A percentile compares a stretch with the other conserved stretches of the same genome.
Conservation (phyloP, 2,329 filamentous ascomycete species). For the Cercospora zeina region DNA sequence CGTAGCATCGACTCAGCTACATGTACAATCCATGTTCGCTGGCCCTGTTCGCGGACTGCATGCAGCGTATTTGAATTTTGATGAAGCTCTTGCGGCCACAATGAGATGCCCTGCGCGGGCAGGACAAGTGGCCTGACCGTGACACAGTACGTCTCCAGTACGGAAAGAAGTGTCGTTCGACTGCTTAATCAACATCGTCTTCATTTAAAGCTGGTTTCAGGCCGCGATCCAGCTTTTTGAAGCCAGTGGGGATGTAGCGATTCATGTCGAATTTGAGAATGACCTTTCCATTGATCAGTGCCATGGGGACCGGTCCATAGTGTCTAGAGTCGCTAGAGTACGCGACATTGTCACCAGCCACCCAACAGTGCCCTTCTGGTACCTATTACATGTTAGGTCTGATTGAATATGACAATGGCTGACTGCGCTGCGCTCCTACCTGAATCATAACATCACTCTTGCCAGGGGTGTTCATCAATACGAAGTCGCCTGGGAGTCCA, state of each 20-base stretch:
- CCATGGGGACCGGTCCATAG: constrained; percentile 84
- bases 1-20: background rate
- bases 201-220: constrained; percentile 24
- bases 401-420: constrained; percentile 10
- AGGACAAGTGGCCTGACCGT: background rate
- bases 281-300: constrained; percentile 79
- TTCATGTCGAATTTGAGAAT: constrained; percentile 48
- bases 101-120: background rate
- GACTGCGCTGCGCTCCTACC: constrained; percentile 47
- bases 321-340: constrained; percentile 82
- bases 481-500: constrained; percentile 64
- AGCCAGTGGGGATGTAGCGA: constrained; percentile 14
- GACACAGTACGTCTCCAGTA: background rate
- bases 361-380: constrained; percentile 87
- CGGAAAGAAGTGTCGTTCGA: background rate
- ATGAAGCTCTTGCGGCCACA: background rate
- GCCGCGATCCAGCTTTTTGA: constrained; percentile 21
- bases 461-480: constrained; percentile 63
- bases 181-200: constrained; percentile 20
- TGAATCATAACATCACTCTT: constrained; percentile 59
- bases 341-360: constrained; percentile 82
- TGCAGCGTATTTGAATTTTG: background rate
- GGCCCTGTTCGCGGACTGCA: background rate
- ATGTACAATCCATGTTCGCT: background rate
- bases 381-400: constrained; percentile 57